Percentiles rank a stretch among this genome's conserved stretches.
phyloP scores from a whole-genome alignment of 176 grass and related monocot genomes.

The Eleusine indica region DNA sequence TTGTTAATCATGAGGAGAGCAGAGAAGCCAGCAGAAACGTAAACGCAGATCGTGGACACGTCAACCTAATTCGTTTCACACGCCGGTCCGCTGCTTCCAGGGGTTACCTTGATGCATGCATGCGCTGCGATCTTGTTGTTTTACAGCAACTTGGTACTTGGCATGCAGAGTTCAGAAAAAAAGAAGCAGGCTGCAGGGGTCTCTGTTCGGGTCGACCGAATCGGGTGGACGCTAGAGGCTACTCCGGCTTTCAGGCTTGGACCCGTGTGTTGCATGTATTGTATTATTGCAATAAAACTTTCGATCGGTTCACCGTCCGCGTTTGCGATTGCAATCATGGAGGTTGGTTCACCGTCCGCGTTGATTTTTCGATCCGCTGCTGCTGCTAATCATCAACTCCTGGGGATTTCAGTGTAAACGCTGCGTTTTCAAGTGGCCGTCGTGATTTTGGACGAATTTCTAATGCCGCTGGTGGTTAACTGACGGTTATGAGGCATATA shows the following conservation, averaged over 20 bases:
- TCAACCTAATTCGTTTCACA: slow-evolving; percentile 13
- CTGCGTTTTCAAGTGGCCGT: neutral
- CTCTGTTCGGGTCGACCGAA: neutral
- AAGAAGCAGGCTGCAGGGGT: neutral
- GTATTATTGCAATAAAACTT: neutral
- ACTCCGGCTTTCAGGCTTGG: slow-evolving; percentile 17
- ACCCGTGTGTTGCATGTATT: slow-evolving; percentile 31
- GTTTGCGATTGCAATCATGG: slow-evolving; percentile 36
- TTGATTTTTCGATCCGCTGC: slow-evolving; percentile 7
- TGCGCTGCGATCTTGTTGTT: slow-evolving; percentile 18
- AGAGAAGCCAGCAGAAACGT: neutral
- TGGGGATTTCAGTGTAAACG: neutral
- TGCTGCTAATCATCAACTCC: neutral
- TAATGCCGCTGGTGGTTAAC: slow-evolving; percentile 10
- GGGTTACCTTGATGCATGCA: neutral
- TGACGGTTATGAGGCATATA: slow-evolving; percentile 34
- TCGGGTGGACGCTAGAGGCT: neutral
- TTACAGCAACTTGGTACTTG: slow-evolving; percentile 21
- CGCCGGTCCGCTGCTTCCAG: neutral
- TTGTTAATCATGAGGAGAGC: slow-evolving; percentile 31
- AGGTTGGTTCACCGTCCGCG: slow-evolving; percentile 56
- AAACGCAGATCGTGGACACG: neutral
- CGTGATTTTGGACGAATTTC: neutral
- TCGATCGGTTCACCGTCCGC: neutral
- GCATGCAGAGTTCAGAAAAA: neutral